Percentiles rank a stretch among this genome's conserved stretches.
These are phyloP conservation scores for Withania somnifera DNA, from an alignment of 305 asterid species.

Conservation along the genomic window DNA sequence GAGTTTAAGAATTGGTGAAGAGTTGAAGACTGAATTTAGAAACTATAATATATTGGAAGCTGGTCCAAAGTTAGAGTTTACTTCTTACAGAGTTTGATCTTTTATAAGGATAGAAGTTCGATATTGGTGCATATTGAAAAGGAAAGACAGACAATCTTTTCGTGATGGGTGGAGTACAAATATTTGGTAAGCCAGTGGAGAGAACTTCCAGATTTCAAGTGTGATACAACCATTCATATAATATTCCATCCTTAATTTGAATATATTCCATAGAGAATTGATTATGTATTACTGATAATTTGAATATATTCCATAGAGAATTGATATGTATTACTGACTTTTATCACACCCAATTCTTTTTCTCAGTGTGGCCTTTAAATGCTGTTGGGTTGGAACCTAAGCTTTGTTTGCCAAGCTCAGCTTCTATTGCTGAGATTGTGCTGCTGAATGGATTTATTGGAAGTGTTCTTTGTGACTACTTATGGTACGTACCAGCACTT, in stretches of 20 bases:
- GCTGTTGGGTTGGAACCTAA: conserved; percentile 62
- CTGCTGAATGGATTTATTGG: conserved; percentile 60
- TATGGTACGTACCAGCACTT: conserved; percentile 32
- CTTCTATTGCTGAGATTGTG: conserved; percentile 39
- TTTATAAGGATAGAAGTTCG: background rate
- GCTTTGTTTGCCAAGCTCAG: conserved; percentile 52
- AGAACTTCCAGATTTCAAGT: background rate
- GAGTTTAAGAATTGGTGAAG: background rate
- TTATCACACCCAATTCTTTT: background rate
- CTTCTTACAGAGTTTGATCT: background rate
- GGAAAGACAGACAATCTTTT: background rate
- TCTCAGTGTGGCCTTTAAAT: conserved; percentile 54
- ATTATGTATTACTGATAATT: background rate
- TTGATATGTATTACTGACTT: background rate
- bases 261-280: background rate
- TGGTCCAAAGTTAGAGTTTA: background rate
- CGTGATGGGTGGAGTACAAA: background rate
- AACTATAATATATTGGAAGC: background rate
- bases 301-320: background rate
- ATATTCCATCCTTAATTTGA: background rate
- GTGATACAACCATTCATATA: background rate
- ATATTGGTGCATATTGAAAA: background rate
- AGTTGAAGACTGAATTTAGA: background rate
- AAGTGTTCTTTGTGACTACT: conserved; percentile 62
- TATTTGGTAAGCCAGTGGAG: background rate